Evolutionary conservation across 2,329 filamentous ascomycete genomes (phyloP).

Genomic region (Fusarium pseudocircinatum): DNA sequence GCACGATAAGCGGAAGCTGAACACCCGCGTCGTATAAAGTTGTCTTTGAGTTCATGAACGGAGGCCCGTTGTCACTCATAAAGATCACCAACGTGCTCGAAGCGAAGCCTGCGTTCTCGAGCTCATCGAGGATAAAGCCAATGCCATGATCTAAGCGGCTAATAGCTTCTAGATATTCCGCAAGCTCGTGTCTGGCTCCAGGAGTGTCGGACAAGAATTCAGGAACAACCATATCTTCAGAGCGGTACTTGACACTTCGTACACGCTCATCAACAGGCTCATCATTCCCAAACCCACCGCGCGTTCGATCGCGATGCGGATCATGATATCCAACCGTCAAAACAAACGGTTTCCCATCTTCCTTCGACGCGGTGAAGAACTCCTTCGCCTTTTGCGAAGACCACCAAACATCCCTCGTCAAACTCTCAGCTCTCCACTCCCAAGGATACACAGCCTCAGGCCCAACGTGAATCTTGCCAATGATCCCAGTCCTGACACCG

Average conservation of each 20-base stretch:
- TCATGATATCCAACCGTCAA: neutral
- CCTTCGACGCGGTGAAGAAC: neutral
- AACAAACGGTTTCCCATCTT: neutral
- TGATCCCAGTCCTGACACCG: slow-evolving; percentile 51
- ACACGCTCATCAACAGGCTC: neutral
- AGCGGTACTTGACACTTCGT: slow-evolving; percentile 23
- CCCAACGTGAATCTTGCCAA: slow-evolving; percentile 61
- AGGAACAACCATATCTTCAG: slow-evolving; percentile 52
- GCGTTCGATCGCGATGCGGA: neutral
- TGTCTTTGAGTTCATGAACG: slow-evolving; percentile 62
- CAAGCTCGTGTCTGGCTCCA: slow-evolving; percentile 54
- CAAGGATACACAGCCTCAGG: slow-evolving; percentile 33
- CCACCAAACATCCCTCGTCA: neutral
- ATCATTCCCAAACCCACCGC: neutral
- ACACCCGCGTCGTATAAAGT: slow-evolving; percentile 60
- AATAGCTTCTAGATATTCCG: slow-evolving; percentile 55
- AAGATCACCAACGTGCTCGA: slow-evolving; percentile 57
- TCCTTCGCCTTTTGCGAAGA: neutral
- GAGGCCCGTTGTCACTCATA: slow-evolving; percentile 59
- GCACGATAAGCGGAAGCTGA: slow-evolving; percentile 54
- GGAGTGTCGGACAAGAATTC: slow-evolving; percentile 53
- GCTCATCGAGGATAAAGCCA: slow-evolving; percentile 48
- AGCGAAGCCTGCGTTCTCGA: slow-evolving; percentile 29
- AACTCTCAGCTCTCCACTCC: neutral
- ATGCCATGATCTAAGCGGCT: slow-evolving; percentile 54